phyloP scores from a whole-genome alignment of 306 rosid species.

The Begonia fuchsioides region DNA sequence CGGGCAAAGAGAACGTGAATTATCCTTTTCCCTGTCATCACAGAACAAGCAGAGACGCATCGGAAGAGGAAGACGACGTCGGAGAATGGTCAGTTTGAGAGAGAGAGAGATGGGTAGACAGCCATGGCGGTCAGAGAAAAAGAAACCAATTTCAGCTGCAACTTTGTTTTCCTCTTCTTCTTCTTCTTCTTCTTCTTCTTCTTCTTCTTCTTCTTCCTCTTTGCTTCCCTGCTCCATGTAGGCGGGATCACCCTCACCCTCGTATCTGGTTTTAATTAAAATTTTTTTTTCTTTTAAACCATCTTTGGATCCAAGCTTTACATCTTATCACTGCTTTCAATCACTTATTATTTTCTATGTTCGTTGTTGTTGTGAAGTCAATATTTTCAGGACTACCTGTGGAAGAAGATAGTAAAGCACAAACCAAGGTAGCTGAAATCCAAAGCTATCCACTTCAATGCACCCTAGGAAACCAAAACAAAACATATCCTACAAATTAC shows the following conservation, averaged over 20 bases:
- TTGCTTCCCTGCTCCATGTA: not conserved
- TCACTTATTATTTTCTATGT: too few relatives aligned
- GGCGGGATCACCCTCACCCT: too few relatives aligned
- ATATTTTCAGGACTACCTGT: conserved; percentile 11
- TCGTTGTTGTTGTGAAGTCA: conserved; percentile 7
- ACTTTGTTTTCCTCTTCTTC: conserved; percentile 8
- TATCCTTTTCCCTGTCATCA: not conserved
- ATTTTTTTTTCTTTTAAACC: too few relatives aligned
- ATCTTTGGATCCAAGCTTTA: too few relatives aligned
- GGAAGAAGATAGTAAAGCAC: conserved; percentile 5
- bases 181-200: too few relatives aligned
- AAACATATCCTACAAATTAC: conserved; percentile 30
- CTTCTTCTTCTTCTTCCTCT: conserved; percentile 14
- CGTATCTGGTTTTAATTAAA: too few relatives aligned
- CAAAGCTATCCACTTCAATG: conserved; percentile 30
- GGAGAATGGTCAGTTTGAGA: not conserved
- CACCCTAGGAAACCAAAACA: conserved; percentile 13
- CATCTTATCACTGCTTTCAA: too few relatives aligned
- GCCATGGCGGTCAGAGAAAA: conserved; percentile 9
- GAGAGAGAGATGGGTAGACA: not conserved
- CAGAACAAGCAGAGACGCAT: not conserved
- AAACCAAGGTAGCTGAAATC: not conserved
- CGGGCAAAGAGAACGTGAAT: conserved; percentile 1
- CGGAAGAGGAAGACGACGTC: not conserved
- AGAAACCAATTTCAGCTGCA: conserved; percentile 2